These are phyloP conservation scores for Pistacia vera DNA, from an alignment of 345 rosid genomes.

Conservation along the genomic window DNA sequence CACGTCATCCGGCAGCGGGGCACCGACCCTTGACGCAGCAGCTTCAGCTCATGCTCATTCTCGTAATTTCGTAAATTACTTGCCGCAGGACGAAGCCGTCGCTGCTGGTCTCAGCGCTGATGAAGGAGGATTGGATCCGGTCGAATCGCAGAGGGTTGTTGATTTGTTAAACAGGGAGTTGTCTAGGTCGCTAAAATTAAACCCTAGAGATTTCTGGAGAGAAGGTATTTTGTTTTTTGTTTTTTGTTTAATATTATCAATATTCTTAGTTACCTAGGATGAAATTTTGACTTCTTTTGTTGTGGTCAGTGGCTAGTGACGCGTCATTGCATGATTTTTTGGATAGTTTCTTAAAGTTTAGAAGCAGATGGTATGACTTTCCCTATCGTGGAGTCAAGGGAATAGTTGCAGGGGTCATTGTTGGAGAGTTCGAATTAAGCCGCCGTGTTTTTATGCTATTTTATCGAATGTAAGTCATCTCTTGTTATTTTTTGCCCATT, in stretches of 20 bases:
- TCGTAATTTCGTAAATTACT: slow-evolving; percentile 75
- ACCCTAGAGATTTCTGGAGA: slow-evolving; percentile 85
- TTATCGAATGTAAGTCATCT: slow-evolving; percentile 77
- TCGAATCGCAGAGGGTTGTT: slow-evolving; percentile 93
- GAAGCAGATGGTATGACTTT: slow-evolving; percentile 97
- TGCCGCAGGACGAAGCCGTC: slow-evolving; percentile 96
- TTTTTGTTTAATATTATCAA: background rate
- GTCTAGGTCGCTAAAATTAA: slow-evolving; percentile 74
- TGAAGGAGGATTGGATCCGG: slow-evolving; percentile 85
- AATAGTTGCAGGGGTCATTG: slow-evolving; percentile 81
- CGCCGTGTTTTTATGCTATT: slow-evolving; percentile 88
- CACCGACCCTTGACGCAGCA: slow-evolving; percentile 31
- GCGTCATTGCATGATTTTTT: slow-evolving; percentile 73
- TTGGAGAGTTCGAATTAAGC: slow-evolving; percentile 77
- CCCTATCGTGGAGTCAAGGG: slow-evolving; percentile 87
- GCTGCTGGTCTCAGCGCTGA: slow-evolving; percentile 78
- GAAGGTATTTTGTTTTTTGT: slow-evolving; percentile 45
- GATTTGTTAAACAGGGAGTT: slow-evolving; percentile 90
- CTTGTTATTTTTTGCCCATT: background rate
- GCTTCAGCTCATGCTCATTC: slow-evolving; percentile 27
- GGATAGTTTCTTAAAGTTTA: slow-evolving; percentile 78
- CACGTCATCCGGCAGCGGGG: slow-evolving; percentile 32
- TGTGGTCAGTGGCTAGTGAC: slow-evolving; percentile 69
- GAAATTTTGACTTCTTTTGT: background rate
- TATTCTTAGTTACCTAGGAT: background rate